Conservation (phyloP, 768 basidiomycete species). For the Ramaria sp. region DNA sequence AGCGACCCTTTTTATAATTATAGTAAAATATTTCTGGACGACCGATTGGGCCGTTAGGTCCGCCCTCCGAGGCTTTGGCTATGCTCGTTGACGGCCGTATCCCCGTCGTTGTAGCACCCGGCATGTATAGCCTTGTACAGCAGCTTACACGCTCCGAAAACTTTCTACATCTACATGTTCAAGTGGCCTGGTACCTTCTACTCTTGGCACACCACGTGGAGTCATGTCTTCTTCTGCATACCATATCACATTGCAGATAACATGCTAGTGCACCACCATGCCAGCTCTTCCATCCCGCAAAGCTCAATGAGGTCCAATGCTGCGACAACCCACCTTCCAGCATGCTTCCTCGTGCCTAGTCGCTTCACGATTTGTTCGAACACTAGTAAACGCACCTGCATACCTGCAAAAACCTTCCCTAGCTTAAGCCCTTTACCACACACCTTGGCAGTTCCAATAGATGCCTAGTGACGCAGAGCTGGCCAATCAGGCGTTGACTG, state of each 20-base stretch:
- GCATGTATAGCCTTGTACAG: too few species aligned
- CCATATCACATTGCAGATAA: not conserved
- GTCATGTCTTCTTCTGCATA: not conserved
- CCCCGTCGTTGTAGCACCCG: too few species aligned
- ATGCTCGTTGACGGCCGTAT: too few species aligned
- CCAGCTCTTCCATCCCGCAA: not conserved
- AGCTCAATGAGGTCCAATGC: not conserved
- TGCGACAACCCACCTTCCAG: not conserved
- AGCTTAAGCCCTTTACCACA: not conserved
- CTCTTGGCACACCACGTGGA: too few species aligned
- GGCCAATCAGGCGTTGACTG: conserved; percentile 57
- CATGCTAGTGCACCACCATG: not conserved
- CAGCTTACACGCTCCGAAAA: too few species aligned
- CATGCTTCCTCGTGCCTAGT: not conserved
- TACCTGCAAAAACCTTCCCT: not conserved
- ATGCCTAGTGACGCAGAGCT: conserved; percentile 51
- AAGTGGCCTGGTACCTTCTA: too few species aligned
- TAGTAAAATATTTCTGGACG: too few species aligned
- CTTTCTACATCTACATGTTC: too few species aligned
- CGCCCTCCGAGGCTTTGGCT: too few species aligned
- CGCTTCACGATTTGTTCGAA: not conserved
- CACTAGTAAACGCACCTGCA: not conserved
- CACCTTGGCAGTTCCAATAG: too few species aligned
- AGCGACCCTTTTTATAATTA: too few species aligned
- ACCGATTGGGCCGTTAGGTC: too few species aligned